Evolutionary conservation across 2,329 filamentous ascomycete species (phyloP), one percentile per base, ranked within the genome.

Genomic region (Hymenoscyphus linearis): DNA sequence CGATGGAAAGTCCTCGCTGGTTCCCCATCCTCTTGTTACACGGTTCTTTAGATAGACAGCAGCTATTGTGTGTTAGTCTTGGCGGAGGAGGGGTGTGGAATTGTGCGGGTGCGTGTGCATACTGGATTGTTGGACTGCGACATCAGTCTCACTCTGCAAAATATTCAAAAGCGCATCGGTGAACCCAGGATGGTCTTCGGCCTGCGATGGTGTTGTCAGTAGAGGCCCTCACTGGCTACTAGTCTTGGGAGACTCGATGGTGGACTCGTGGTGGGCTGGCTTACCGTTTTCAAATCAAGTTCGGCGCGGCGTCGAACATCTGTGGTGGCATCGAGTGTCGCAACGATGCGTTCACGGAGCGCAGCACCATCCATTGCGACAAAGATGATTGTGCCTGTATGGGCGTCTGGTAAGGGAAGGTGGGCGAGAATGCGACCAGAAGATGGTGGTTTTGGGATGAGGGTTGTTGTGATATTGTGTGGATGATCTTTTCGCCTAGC

Each of bases 1-100:
- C 57, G 69, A 64, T 65, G 87, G 84, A 73, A 83, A 86, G 67
- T 93, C 89, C 67, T 96, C 90, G 72, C 83, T 82, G 65, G 85
- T 86, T 60, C 88, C 84, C 95, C 95, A 99, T 71, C 91, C 92
- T 74, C 93, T 89, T 75, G 90, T 93, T 75, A 98, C 89, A 74
- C 93, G 89, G 79, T 99, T 98, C 80, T 99, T 99, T 75, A 98
- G 86, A 78, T 98, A 99, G 70, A 99, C 91, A 73, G 93, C 93
- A 72, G 92, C 93, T 97, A 76, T 65, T 56, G 63, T 64, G 67
- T 62, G 64, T 73, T 68, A 71, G 70, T 67, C 69, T 66, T 64
- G 65, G 67, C 50, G 66, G 66, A 40, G 66, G 66, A 40, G 69
- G 63, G 64, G 68, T 66, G 65, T 65, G 59, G 64, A 60, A 53